Conservation (phyloP, 805 yeast genomes). For the Candida mattraensis region DNA sequence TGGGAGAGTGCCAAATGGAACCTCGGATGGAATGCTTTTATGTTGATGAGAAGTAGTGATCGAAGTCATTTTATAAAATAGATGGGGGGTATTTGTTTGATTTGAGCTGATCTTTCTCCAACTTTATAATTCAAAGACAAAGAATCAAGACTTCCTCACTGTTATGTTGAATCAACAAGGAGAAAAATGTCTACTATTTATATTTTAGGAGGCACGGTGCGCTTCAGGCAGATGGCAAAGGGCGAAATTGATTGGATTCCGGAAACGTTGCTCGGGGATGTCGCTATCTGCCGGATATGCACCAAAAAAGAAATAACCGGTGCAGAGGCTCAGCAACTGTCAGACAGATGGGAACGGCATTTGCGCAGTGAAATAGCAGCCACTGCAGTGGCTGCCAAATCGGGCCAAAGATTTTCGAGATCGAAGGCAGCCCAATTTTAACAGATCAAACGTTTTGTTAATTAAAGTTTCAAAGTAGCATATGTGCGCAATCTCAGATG, state of each 20-base stretch:
- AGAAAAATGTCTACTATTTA: slow-evolving; percentile 9
- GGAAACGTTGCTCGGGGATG: slow-evolving; percentile 5
- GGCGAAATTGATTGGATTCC: slow-evolving; percentile 4
- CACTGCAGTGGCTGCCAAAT: no score
- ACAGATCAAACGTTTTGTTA: no score
- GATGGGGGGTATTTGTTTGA: slow-evolving; percentile 17
- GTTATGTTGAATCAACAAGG: slow-evolving; percentile 3
- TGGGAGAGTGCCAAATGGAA: slow-evolving; percentile 49
- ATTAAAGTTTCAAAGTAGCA: no score
- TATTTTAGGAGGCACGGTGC: slow-evolving; percentile 6
- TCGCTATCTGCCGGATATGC: slow-evolving; percentile 4
- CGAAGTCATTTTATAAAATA: slow-evolving; percentile 11
- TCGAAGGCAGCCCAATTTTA: no score
- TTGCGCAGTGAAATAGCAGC: no score
- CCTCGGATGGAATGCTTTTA: slow-evolving; percentile 10
- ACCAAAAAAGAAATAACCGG: slow-evolving; percentile 4
- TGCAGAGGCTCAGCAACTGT: slow-evolving; percentile 1
- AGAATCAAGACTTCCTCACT: no score
- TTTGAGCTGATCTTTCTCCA: slow-evolving; percentile 7
- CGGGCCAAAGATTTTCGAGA: no score
- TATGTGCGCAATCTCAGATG: no score
- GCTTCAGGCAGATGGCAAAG: no score
- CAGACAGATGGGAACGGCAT: no score
- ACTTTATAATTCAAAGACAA: no score
- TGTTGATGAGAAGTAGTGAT: slow-evolving; percentile 12